Evolutionary conservation across 352 stramenopile genomes (phyloP), one percentile per base, ranked within the genome.

Genomic region (Pythium guiyangense): DNA sequence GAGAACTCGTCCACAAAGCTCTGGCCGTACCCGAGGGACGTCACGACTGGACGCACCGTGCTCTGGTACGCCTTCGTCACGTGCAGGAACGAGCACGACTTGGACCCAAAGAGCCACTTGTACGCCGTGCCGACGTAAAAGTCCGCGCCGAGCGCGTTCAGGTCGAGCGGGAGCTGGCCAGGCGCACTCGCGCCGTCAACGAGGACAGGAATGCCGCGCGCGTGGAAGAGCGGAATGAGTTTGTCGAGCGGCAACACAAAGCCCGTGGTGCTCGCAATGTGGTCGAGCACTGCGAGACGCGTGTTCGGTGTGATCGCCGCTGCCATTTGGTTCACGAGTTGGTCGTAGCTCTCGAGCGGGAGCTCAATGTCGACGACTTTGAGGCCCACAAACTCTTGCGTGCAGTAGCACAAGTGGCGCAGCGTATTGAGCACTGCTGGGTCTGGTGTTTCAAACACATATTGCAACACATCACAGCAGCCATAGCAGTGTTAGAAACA

Each of bases 81-180:
- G 59, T 92, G 86, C 59, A 94, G 61, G 63, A 94, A 92, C 20
- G 82, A 88, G 57, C 80, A 90, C 0, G 77, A 90, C 67, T 94
- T 94, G 68, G 82, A 92, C 12, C 79, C 79, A 56, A 92, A 92
- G 11, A 94, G 72, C 84, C 84, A 94, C 59, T 94, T 94, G 73
- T 92, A 91, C 25, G 72, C 74, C 25, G 69, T 92, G 43, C 84
- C 84, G 0, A 94, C 84, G 66, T 94, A 94, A 53, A 92, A 94
- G 59, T 94, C 84, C 1, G 79, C 79, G 26, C 73, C 65, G 6
- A 92, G 67, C 50, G 78, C 62, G 44, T 77, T 77, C 35, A 94
- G 49, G 51, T 91, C 84, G 25, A 94, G 69, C 22, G 75, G 69
- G 3, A 94, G 55, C 49, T 94, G 84, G 14, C 84, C 84, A 0